phyloP scores from a whole-genome alignment of 768 basidiomycete species.

The Botryobasidium botryosum region DNA sequence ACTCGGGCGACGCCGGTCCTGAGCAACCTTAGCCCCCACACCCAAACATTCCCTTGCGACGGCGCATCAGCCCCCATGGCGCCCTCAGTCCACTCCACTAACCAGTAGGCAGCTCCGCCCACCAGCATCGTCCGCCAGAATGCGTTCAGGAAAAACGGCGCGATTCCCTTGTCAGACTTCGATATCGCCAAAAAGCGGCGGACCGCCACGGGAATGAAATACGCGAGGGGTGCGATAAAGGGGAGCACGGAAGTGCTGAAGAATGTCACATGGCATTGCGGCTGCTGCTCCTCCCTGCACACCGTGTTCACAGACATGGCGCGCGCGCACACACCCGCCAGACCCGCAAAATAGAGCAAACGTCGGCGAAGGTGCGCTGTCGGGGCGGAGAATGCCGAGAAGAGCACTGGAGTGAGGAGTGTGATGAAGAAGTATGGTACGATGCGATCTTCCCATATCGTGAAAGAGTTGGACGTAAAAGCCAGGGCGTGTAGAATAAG shows the following conservation, averaged over 20 bases:
- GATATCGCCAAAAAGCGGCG: conserved; percentile 43
- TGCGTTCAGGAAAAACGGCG: conserved; percentile 41
- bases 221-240: conserved; percentile 37
- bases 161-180: conserved; percentile 56
- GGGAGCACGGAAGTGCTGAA: conserved; percentile 55
- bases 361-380: conserved; percentile 50
- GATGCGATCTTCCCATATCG: conserved; percentile 90
- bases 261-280: conserved; percentile 81
- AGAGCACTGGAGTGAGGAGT: conserved; percentile 39
- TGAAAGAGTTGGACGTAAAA: conserved; percentile 89
- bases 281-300: conserved; percentile 89
- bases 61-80: conserved; percentile 14
- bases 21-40: conserved; percentile 28
- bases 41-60: conserved; percentile 16
- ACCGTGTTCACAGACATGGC: conserved; percentile 70
- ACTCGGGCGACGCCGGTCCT: conserved; percentile 49
- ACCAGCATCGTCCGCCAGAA: conserved; percentile 42
- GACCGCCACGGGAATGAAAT: conserved; percentile 40
- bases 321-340: conserved; percentile 52
- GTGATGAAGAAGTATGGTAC: conserved; percentile 52
- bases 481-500: conserved; percentile 52
- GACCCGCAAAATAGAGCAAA: conserved; percentile 51
- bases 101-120: conserved; percentile 51
- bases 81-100: conserved; percentile 57
- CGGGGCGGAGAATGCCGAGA: conserved; percentile 51